phyloP scores from a whole-genome alignment of 2,329 filamentous ascomycete species.

The Pseudogymnoascus sp. region DNA sequence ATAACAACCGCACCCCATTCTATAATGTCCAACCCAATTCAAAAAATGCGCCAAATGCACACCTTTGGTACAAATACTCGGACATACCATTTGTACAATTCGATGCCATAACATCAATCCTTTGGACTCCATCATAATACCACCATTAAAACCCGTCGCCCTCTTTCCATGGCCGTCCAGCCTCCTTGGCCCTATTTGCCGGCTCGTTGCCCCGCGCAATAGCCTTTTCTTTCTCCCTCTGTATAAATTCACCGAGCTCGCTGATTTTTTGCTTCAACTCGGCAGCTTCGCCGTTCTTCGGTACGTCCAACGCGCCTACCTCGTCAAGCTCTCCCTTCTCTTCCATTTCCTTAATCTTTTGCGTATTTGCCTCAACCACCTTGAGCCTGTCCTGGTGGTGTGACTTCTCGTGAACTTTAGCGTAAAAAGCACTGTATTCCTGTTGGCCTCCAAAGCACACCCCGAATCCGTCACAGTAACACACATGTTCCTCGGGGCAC shows the following conservation, averaged over 20 bases:
- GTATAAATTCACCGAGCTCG: background rate
- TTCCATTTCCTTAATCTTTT: conserved; percentile 13
- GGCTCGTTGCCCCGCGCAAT: background rate
- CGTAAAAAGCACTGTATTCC: conserved; percentile 19
- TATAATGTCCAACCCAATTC: conserved; percentile 2
- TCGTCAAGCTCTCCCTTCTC: conserved; percentile 10
- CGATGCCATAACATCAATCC: conserved; percentile 20
- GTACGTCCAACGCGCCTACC: background rate
- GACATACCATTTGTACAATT: conserved; percentile 6
- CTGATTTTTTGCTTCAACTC: conserved; percentile 9
- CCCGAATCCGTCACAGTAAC: conserved; percentile 27
- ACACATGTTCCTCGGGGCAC: conserved; percentile 22
- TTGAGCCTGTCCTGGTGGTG: conserved; percentile 4
- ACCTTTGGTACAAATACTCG: background rate
- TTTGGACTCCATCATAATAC: background rate
- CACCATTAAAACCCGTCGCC: conserved; percentile 9
- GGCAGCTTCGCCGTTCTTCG: background rate
- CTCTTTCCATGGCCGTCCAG: conserved; percentile 5
- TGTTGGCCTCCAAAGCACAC: conserved; percentile 25
- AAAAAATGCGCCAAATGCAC: conserved; percentile 3
- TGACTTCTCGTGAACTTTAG: conserved; percentile 11
- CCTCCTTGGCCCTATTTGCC: conserved; percentile 10
- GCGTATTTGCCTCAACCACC: conserved; percentile 10
- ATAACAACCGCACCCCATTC: conserved; percentile 2
- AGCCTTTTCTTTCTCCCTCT: conserved; percentile 8